A percentile compares a stretch with the other conserved stretches of the same genome.
Evolutionary conservation across 2,329 filamentous ascomycete species (phyloP).

Genomic region (Pseudovirgaria hyperparasitica): DNA sequence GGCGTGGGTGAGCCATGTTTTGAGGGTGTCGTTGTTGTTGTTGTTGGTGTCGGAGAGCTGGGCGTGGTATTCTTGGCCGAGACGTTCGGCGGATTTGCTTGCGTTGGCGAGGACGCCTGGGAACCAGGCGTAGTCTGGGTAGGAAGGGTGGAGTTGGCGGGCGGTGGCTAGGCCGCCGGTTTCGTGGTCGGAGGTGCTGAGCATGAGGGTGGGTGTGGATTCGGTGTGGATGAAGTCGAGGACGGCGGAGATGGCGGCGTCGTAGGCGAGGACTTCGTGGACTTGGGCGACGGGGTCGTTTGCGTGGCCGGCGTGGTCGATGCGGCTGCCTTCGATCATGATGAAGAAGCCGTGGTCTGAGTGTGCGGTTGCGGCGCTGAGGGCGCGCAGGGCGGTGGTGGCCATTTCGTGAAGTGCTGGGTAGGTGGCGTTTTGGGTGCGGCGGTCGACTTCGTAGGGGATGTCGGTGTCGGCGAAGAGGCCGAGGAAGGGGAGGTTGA

Average conservation of each 20-base stretch:
- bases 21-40: conserved; percentile 18
- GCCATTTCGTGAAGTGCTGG: conserved; percentile 90
- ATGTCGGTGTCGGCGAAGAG: conserved; percentile 75
- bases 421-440: conserved; percentile 64
- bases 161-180: conserved; percentile 81
- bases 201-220: conserved; percentile 62
- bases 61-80: conserved; percentile 47
- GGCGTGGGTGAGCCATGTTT: conserved; percentile 55
- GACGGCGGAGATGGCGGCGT: conserved; percentile 71
- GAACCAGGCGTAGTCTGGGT: conserved; percentile 67
- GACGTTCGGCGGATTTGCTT: conserved; percentile 59
- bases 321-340: conserved; percentile 94
- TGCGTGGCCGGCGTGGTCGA: conserved; percentile 76
- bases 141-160: conserved; percentile 51
- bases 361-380: conserved; percentile 69
- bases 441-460: conserved; percentile 86
- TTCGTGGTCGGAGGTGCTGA: conserved; percentile 91
- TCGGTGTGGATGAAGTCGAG: conserved; percentile 72
- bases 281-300: conserved; percentile 44
- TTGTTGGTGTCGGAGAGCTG: conserved; percentile 37
- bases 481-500: conserved; percentile 70
- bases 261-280: conserved; percentile 89
- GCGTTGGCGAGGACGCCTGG: conserved; percentile 71
- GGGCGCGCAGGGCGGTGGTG: conserved; percentile 61
- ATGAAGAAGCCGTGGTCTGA: conserved; percentile 92